These are phyloP conservation scores for Striga hermonthica DNA, from an alignment of 305 asterid species.

Conservation along the genomic window DNA sequence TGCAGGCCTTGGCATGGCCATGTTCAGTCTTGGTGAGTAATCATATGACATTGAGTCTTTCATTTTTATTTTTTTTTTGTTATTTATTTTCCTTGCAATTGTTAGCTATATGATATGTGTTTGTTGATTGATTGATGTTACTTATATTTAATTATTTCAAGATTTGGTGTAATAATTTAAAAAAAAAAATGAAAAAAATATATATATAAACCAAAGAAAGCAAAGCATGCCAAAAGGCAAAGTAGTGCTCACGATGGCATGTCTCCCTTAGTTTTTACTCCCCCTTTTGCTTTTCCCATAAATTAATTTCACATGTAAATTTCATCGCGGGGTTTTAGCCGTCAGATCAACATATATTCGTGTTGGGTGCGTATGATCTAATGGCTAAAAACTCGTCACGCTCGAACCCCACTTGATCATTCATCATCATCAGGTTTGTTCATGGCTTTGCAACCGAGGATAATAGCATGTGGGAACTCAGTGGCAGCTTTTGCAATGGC, in stretches of 20 bases:
- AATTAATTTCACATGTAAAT: conserved; percentile 18
- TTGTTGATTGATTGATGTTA: no score
- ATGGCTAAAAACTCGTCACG: no score
- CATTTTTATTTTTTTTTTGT: not conserved
- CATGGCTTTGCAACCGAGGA: conserved; percentile 76
- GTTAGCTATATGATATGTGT: no score
- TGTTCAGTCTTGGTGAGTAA: conserved; percentile 74
- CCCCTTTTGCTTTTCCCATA: conserved; percentile 12
- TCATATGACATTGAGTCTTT: conserved; percentile 14
- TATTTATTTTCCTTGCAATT: no score
- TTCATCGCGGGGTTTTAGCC: not conserved
- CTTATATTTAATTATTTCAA: no score
- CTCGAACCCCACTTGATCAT: no score
- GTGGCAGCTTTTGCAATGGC: conserved; percentile 72
- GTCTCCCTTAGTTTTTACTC: conserved; percentile 40
- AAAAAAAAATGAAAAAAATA: no score
- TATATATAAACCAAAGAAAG: not conserved
- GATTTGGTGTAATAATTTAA: not conserved
- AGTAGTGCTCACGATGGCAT: conserved; percentile 40
- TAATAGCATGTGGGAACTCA: conserved; percentile 70
- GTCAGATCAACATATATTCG: not conserved
- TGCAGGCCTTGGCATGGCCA: conserved; percentile 89
- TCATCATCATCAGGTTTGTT: conserved; percentile 45
- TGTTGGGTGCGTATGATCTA: no score
- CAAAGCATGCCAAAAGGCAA: conserved; percentile 44